phyloP scores from a whole-genome alignment of 2,329 filamentous ascomycete genomes.

The Mariannaea sp. region DNA sequence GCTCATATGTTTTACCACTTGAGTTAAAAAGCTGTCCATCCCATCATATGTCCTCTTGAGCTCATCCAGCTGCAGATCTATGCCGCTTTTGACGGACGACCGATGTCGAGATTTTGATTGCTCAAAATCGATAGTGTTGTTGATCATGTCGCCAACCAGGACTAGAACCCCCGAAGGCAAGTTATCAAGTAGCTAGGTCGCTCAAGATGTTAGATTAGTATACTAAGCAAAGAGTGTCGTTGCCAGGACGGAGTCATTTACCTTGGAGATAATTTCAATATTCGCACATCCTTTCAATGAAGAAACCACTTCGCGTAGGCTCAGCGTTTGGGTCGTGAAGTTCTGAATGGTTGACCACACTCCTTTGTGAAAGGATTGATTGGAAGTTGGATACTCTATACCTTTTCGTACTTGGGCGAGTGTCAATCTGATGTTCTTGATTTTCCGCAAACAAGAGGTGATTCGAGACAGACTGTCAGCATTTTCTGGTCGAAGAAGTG shows the following conservation, averaged over 20 bases:
- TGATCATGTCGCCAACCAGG: slow-evolving; percentile 71
- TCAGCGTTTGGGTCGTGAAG: slow-evolving; percentile 74
- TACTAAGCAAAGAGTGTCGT: not conserved
- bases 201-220: slow-evolving; percentile 12
- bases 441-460: slow-evolving; percentile 64
- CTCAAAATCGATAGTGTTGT: slow-evolving; percentile 79
- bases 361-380: slow-evolving; percentile 62
- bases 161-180: slow-evolving; percentile 65
- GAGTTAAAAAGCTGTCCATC: slow-evolving; percentile 72
- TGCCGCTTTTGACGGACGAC: slow-evolving; percentile 72
- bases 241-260: slow-evolving; percentile 51
- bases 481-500: slow-evolving; percentile 73
- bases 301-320: slow-evolving; percentile 66
- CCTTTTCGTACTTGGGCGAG: slow-evolving; percentile 78
- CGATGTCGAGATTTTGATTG: slow-evolving; percentile 72
- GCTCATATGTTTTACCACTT: slow-evolving; percentile 68
- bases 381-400: slow-evolving; percentile 58
- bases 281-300: slow-evolving; percentile 27
- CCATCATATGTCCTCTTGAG: slow-evolving; percentile 79
- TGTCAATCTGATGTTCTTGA: slow-evolving; percentile 75
- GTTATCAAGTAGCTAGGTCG: slow-evolving; percentile 57
- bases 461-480: slow-evolving; percentile 58
- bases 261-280: slow-evolving; percentile 31
- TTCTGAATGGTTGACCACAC: slow-evolving; percentile 74
- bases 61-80: slow-evolving; percentile 76